Conservation (phyloP, 2,329 filamentous ascomycete species). For the Xylaria arbuscula region DNA sequence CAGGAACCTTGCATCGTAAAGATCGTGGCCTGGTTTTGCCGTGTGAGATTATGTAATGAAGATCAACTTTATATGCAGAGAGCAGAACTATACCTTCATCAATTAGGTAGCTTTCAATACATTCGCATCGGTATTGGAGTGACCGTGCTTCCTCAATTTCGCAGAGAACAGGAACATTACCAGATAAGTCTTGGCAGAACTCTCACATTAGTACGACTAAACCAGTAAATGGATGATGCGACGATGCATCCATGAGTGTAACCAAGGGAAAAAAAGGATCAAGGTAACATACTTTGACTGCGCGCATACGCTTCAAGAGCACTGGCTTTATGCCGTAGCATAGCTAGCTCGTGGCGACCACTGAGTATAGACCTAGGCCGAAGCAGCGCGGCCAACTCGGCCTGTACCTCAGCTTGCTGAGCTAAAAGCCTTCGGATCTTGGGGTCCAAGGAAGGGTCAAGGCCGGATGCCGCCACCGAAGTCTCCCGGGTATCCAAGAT, state of each 20-base stretch:
- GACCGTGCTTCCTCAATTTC: conserved; percentile 67
- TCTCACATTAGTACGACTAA: conserved; percentile 28
- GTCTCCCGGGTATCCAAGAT: conserved; percentile 47
- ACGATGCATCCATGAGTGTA: conserved; percentile 20
- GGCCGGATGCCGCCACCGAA: conserved; percentile 48
- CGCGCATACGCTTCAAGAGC: conserved; percentile 61
- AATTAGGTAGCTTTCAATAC: conserved; percentile 64
- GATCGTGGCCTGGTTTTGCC: conserved; percentile 54
- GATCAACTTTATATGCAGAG: conserved; percentile 11
- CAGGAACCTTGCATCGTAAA: conserved; percentile 55
- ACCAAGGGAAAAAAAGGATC: conserved; percentile 10
- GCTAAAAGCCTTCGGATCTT: conserved; percentile 60
- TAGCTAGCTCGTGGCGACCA: conserved; percentile 62
- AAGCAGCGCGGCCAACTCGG: conserved; percentile 61
- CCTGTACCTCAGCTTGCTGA: conserved; percentile 65
- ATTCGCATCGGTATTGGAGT: conserved; percentile 69
- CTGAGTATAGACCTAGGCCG: conserved; percentile 61
- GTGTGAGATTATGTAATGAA: conserved; percentile 30
- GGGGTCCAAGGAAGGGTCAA: conserved; percentile 57
- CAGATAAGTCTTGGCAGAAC: conserved; percentile 52
- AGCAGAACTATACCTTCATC: conserved; percentile 56
- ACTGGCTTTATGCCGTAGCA: conserved; percentile 66
- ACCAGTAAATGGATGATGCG: conserved; percentile 10
- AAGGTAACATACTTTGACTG: conserved; percentile 59
- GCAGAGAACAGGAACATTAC: conserved; percentile 59